Percentiles rank a stretch among this genome's conserved stretches.
Conservation (phyloP, 2,329 filamentous ascomycete species). For the Colletotrichum costaricense region DNA sequence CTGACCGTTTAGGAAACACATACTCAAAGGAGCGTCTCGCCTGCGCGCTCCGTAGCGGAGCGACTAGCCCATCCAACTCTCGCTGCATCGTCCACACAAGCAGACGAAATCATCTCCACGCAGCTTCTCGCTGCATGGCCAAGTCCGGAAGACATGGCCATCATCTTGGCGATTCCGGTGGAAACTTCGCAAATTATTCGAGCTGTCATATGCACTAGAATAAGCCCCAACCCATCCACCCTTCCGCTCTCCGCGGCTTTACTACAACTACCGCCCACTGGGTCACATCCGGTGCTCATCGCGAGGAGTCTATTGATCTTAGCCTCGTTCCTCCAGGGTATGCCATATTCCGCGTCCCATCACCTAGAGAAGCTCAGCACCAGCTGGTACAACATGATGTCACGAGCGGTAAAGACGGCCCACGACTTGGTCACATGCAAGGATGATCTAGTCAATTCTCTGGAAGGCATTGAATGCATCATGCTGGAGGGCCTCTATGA, state of each 20-base stretch:
- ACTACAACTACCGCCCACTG: not conserved
- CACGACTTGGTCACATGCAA: constrained; percentile 55
- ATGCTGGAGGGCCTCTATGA: constrained; percentile 59
- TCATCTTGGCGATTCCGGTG: constrained; percentile 1
- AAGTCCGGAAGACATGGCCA: not conserved
- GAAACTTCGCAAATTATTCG: constrained; percentile 10
- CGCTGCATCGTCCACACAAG: not conserved
- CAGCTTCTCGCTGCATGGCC: constrained; percentile 16
- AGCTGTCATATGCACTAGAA: constrained; percentile 1
- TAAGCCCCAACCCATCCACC: not conserved
- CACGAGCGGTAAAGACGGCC: constrained; percentile 42
- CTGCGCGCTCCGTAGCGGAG: too few relatives aligned
- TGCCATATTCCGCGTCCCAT: not conserved
- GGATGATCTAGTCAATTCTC: constrained; percentile 55
- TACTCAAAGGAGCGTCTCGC: not conserved
- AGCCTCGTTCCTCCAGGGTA: constrained; percentile 48
- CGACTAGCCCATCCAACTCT: not conserved
- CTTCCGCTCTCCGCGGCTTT: not conserved
- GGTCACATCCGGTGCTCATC: constrained; percentile 49
- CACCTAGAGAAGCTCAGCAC: constrained; percentile 33
- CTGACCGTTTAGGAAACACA: not conserved
- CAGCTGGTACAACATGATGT: constrained; percentile 41
- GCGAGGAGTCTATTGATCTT: constrained; percentile 54
- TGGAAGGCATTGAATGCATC: constrained; percentile 63
- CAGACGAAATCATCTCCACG: not conserved